Evolutionary conservation across 2,329 filamentous ascomycete species (phyloP), one percentile per base, ranked within the genome.

Genomic region (Didymellaceae sp.): DNA sequence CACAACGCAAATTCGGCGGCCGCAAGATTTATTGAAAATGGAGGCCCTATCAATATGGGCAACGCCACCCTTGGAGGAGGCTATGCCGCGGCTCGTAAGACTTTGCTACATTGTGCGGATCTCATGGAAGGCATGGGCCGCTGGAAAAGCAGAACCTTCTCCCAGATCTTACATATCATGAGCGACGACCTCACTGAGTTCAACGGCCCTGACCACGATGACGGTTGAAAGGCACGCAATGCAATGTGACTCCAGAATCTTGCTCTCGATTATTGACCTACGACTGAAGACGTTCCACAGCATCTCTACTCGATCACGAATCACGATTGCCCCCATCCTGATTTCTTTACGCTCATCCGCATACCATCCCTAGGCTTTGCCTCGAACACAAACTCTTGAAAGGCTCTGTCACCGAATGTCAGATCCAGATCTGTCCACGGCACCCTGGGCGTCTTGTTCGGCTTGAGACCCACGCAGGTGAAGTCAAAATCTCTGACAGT

Each of bases 91-190:
- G 79, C 80, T n/a, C 70, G 79, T 25, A 68, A 78, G 14, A 78
- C 80, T 10, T 56, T 82, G 21, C 66, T 82, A 13, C 79, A 82
- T 57, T 82, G 79, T 61, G 79, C 79, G 3, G 75, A 77, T 32
- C 66, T 82, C 11, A 74, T 82, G 63, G 80, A 82, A 47, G 80
- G 80, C 31, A 77, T 80, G 41, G 79, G 78, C 11, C 75, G 78
- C 26, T 80, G 80, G 78, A 79, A 77, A 55, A 75, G 77, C 33
- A 71, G 75, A 46, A 79, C 78, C 2, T 79, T 80, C 56, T 78
- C 75, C 3, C 75, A 80, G 56, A 78, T 82, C 41, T 61, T 82
- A 39, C 77, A 80, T 55, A 82, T 81, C 21, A 82, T 82, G 80
- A 81, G 79, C 58, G 80, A 82, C 67, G 74, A 75, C 50, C 56